Evolutionary conservation across 106 monocot genomes (phyloP), one percentile per base, ranked within the genome.

Genomic region (Alisma plantagoaquatica): DNA sequence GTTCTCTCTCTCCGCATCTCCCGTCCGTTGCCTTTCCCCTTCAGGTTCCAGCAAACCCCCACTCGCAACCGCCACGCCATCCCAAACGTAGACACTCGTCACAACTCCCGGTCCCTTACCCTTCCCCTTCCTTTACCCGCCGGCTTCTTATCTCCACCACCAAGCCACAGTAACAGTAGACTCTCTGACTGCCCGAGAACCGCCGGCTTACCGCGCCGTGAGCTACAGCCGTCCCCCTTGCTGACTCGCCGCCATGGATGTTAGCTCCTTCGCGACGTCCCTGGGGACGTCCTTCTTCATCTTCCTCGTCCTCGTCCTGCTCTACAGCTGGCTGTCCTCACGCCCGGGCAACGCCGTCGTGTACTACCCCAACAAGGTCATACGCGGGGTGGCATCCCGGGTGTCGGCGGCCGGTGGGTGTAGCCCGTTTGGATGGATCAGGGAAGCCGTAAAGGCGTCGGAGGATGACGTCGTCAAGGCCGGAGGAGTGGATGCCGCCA

Each of bases 241-340:
- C 11, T 32, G 17, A 19, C 1, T 8, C 14, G 18, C 54, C 29
- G 27, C 28, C 14, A 87, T 96, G 94, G 94, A 96, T 49, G 49
- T 81, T 48, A 69, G 59, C 49, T 88, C 94, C 20, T 84, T 96
- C 48, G 10, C 84, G 30, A 96, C 94, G 26, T 96, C 94, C 24
- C 51, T 96, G 38, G 64, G n/a, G 49, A 81, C 88, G 22, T 96
- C 84, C 10, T 78, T 81, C 64, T 22, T 81, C 26, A 81, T 88
- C 43, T 96, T 96, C 33, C 30, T 71, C 16, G 75, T 76, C 31
- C 38, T 96, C 54, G 62, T 88, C 61, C 46, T 68, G 5, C 2
- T 81, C 24, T 89, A 81, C 66, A 43, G 70, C 0, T 89, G 84
- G 94, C 81, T 96, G 3, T 78, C 80, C 43, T 60, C 81, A 53